Conservation (phyloP, 495 filamentous ascomycete species). For the Hypoxylon lenormandii region DNA sequence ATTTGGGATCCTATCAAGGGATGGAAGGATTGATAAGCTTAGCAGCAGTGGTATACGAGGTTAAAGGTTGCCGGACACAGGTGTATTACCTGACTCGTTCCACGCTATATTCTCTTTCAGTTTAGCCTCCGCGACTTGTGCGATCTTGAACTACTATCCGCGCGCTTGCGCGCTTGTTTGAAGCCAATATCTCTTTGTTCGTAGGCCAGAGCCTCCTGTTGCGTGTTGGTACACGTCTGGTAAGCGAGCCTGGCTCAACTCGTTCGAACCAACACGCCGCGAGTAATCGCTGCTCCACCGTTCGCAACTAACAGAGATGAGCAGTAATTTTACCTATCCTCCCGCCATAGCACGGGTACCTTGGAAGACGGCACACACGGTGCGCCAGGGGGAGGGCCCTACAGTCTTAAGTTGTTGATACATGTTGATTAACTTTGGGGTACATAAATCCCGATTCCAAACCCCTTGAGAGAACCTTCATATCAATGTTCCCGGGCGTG, state of each 20-base stretch:
- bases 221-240: conserved; percentile 11
- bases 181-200: conserved; percentile 5
- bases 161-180: conserved; percentile 42
- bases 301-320: conserved; percentile 16
- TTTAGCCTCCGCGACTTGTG: conserved; percentile 5
- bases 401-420: conserved; percentile 2
- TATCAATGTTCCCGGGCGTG: neutral
- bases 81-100: conserved; percentile 12
- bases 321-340: neutral
- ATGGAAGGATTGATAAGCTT: conserved; percentile 5
- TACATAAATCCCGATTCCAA: conserved; percentile 35
- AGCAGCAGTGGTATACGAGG: conserved; percentile 20
- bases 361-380: conserved; percentile 26
- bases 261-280: conserved; percentile 32
- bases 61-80: neutral
- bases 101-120: conserved; percentile 8
- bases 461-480: conserved; percentile 5
- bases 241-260: conserved; percentile 29
- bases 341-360: neutral
- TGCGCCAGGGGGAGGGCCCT: conserved; percentile 12
- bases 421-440: conserved; percentile 26
- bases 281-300: conserved; percentile 25
- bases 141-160: conserved; percentile 24
- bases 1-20: conserved; percentile 31
- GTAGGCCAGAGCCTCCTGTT: conserved; percentile 11